Percentiles rank a stretch among this genome's conserved stretches.
Conservation (phyloP, 345 rosid genomes). For the Corchorus olitorius region DNA sequence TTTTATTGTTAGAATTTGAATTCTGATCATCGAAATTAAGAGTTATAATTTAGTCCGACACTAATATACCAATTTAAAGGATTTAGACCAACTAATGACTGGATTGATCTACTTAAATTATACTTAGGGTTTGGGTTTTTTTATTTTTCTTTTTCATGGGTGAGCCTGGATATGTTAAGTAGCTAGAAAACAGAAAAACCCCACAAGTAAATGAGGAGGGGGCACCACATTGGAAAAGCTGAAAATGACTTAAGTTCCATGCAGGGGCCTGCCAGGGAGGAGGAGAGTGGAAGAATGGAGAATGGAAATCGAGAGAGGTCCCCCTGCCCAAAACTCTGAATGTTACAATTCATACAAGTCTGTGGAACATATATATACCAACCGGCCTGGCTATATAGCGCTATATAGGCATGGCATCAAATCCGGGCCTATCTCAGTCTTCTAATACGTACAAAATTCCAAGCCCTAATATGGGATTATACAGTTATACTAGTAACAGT, state of each 20-base stretch:
- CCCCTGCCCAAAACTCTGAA: constrained; percentile 21
- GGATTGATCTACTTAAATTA: constrained; percentile 13
- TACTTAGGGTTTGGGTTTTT: neutral
- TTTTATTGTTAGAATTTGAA: neutral
- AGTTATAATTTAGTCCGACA: no score
- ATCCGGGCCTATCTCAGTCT: neutral
- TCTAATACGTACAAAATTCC: constrained; percentile 24
- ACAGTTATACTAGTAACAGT: neutral
- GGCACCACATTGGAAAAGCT: constrained; percentile 33
- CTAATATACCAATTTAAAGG: neutral
- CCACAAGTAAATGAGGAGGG: constrained; percentile 22
- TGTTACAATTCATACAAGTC: constrained; percentile 21
- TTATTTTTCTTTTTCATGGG: neutral
- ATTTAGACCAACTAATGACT: constrained; percentile 1
- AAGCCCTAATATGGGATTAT: constrained; percentile 14
- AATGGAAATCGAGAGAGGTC: no score
- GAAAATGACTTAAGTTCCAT: constrained; percentile 29
- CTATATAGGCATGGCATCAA: neutral
- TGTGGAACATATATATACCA: constrained; percentile 3
- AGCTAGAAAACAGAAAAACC: constrained; percentile 21
- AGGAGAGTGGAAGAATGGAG: neutral
- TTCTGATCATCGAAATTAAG: no score
- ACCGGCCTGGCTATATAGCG: neutral
- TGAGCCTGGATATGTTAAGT: neutral
- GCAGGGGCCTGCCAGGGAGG: neutral